Percentiles rank a stretch among this genome's conserved stretches.
phyloP scores from a whole-genome alignment of 2,329 filamentous ascomycete genomes.

The Pseudocercospora cruenta region DNA sequence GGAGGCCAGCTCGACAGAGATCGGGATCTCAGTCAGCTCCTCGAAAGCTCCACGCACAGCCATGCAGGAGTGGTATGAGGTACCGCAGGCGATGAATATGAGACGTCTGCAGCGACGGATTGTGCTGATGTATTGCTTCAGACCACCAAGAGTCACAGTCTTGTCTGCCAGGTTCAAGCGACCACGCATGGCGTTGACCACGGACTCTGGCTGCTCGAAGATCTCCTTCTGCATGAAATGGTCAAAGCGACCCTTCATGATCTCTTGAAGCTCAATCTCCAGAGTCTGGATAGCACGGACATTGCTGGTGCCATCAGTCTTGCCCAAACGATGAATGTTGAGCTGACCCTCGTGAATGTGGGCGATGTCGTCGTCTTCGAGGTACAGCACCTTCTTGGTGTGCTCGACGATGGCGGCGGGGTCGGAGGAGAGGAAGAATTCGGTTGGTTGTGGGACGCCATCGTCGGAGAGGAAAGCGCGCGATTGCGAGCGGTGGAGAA shows the following conservation, averaged over 20 bases:
- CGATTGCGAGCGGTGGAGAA: slow-evolving; percentile 97
- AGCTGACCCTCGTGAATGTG: slow-evolving; percentile 99
- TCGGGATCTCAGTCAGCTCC: slow-evolving; percentile 96
- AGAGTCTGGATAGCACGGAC: slow-evolving; percentile 98
- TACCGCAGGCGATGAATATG: slow-evolving; percentile 99
- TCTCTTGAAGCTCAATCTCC: slow-evolving; percentile 98
- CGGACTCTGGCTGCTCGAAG: slow-evolving; percentile 98
- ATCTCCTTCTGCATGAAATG: slow-evolving; percentile 99
- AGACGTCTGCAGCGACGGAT: slow-evolving; percentile 96
- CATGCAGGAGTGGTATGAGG: slow-evolving; percentile 99
- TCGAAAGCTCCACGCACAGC: slow-evolving; percentile 97
- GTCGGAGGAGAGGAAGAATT: slow-evolving; percentile 99
- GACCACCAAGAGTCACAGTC: slow-evolving; percentile 90
- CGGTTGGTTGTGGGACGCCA: slow-evolving; percentile 94
- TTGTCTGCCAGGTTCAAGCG: slow-evolving; percentile 93
- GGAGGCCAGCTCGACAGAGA: slow-evolving; percentile 93
- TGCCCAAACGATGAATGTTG: slow-evolving; percentile 97
- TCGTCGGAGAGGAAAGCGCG: slow-evolving; percentile 99
- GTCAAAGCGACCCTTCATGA: slow-evolving; percentile 99
- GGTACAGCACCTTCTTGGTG: slow-evolving; percentile 99
- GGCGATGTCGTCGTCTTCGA: slow-evolving; percentile 99
- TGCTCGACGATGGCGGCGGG: slow-evolving; percentile 98
- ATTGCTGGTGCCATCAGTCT: slow-evolving; percentile 96
- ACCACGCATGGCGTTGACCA: slow-evolving; percentile 99
- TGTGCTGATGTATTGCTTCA: slow-evolving; percentile 93